Conservation (phyloP, 306 rosid genomes). For the Quercus ilex region DNA sequence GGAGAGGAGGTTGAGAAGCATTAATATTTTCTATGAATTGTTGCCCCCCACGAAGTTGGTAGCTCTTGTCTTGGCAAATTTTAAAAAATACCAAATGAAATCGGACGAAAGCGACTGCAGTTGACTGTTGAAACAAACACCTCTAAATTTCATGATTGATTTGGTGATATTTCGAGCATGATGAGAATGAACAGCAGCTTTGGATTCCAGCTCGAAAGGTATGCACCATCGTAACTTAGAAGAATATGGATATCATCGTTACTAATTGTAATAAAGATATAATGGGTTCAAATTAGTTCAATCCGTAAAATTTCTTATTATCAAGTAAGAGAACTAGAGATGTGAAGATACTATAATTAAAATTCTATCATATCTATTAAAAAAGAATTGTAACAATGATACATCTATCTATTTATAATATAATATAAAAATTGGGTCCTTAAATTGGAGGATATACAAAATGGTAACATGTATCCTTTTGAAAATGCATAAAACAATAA, state of each 20-base stretch:
- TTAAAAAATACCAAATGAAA: conserved; percentile 13
- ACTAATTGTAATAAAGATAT: background rate
- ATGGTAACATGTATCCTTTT: too few relatives aligned
- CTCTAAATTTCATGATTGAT: conserved; percentile 27
- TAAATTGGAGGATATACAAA: too few relatives aligned
- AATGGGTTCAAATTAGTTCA: too few relatives aligned
- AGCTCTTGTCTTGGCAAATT: conserved; percentile 24
- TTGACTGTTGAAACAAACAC: conserved; percentile 50
- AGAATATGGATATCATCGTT: conserved; percentile 4
- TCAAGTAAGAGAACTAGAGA: too few relatives aligned
- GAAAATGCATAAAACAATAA: too few relatives aligned
- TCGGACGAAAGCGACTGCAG: conserved; percentile 47
- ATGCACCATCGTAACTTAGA: conserved; percentile 32
- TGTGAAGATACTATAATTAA: too few relatives aligned
- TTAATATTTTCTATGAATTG: conserved; percentile 21
- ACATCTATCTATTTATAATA: too few relatives aligned
- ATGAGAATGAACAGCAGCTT: conserved; percentile 22
- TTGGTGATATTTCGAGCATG: conserved; percentile 17
- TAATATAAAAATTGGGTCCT: too few relatives aligned
- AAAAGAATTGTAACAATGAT: too few relatives aligned
- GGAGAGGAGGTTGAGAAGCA: conserved; percentile 32
- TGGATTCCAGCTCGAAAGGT: conserved; percentile 50
- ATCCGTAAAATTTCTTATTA: too few relatives aligned
- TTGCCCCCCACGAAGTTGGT: conserved; percentile 70
- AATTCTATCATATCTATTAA: too few relatives aligned